Conservation (phyloP, 805 yeast species). For the Tetrapisispora arboricola region DNA sequence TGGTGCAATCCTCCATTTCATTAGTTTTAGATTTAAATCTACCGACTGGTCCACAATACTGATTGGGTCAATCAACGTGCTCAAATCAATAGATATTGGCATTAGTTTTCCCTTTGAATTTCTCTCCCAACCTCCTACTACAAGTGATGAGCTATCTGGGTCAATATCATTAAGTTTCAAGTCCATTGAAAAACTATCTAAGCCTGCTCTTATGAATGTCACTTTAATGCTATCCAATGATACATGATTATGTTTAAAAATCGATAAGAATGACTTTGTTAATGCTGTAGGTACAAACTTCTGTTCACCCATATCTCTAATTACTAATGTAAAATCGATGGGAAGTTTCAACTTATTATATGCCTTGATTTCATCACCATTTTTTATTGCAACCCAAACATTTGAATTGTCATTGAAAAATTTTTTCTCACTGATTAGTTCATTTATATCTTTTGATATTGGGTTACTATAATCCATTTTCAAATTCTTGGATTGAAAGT, state of each 20-base stretch:
- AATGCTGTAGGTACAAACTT: conserved; percentile 39
- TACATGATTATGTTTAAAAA: conserved; percentile 28
- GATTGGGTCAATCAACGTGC: conserved; percentile 68
- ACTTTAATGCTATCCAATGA: conserved; percentile 30
- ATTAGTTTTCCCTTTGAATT: conserved; percentile 60
- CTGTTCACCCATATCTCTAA: conserved; percentile 32
- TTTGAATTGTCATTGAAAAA: conserved; percentile 15
- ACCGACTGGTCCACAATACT: conserved; percentile 86
- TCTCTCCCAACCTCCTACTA: conserved; percentile 84
- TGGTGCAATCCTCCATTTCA: conserved; percentile 96
- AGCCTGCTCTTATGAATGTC: conserved; percentile 31
- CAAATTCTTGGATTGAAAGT: conserved; percentile 29
- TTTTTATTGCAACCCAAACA: conserved; percentile 24
- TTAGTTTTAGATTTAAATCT: conserved; percentile 77
- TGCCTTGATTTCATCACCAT: conserved; percentile 10
- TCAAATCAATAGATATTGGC: conserved; percentile 78
- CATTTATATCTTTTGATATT: no score
- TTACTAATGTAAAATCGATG: conserved; percentile 23
- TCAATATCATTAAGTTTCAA: no score
- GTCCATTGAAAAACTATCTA: conserved; percentile 23
- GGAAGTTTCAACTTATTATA: conserved; percentile 8
- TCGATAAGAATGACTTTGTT: conserved; percentile 48
- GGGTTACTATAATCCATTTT: neutral
- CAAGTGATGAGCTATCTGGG: conserved; percentile 32
- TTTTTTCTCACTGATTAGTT: no score